A percentile compares a stretch with the other conserved stretches of the same genome.
phyloP scores from a whole-genome alignment of 2,329 filamentous ascomycete species.

The Balansia obtecta region DNA sequence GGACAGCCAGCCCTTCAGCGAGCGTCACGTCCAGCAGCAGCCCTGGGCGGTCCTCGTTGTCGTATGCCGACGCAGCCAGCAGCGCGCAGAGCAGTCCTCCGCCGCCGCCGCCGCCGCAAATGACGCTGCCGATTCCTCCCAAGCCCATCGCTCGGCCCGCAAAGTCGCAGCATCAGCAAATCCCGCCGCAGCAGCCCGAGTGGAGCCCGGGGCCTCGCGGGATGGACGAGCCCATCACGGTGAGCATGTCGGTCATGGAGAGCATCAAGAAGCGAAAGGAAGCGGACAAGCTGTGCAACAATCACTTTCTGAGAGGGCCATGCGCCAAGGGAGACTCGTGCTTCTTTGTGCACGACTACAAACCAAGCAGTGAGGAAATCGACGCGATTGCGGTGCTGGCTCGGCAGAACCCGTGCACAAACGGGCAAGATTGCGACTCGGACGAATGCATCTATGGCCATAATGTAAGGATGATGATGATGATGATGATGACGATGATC shows the following conservation, averaged over 20 bases:
- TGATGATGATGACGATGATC: no score
- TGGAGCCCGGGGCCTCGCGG: slow-evolving; percentile 45
- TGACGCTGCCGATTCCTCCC: slow-evolving; percentile 26
- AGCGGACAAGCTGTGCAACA: slow-evolving; percentile 47
- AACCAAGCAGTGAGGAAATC: slow-evolving; percentile 39
- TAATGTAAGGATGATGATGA: slow-evolving; percentile 41
- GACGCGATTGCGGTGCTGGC: slow-evolving; percentile 43
- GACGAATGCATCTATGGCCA: slow-evolving; percentile 52
- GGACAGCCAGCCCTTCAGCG: slow-evolving; percentile 8
- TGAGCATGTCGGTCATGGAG: slow-evolving; percentile 35
- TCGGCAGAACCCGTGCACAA: slow-evolving; percentile 44
- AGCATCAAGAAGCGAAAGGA: slow-evolving; percentile 43
- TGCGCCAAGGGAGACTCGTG: slow-evolving; percentile 43
- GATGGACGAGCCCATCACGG: slow-evolving; percentile 37
- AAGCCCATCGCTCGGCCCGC: slow-evolving; percentile 8
- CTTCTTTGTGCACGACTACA: slow-evolving; percentile 44
- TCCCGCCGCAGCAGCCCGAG: slow-evolving; percentile 17
- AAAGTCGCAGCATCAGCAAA: slow-evolving; percentile 12
- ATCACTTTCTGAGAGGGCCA: slow-evolving; percentile 45
- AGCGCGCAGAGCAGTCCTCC: slow-evolving; percentile 20
- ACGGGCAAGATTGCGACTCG: slow-evolving; percentile 43
- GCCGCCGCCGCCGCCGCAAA: slow-evolving; percentile 30
- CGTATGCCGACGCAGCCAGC: slow-evolving; percentile 29
- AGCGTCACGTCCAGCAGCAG: slow-evolving; percentile 8
- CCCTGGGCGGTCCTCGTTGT: slow-evolving; percentile 10